Conservation (phyloP, 2,329 filamentous ascomycete species). For the Trichoderma sp. region DNA sequence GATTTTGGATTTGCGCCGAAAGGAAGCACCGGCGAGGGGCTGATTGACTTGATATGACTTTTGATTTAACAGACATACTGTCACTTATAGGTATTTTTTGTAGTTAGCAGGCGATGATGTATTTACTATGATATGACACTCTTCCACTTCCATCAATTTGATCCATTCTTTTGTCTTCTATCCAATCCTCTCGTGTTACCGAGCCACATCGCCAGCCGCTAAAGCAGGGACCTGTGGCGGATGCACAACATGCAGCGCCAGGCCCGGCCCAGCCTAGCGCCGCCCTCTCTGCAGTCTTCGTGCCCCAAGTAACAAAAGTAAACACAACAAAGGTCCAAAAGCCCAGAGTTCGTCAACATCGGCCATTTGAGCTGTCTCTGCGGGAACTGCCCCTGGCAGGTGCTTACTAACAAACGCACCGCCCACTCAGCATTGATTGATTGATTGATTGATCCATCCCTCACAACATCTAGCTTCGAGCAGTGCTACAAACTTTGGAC, state of each 20-base stretch:
- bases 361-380: constrained; percentile 16
- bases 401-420: constrained; percentile 5
- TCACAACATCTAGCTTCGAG: neutral
- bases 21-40: constrained; percentile 14
- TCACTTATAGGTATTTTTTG: neutral
- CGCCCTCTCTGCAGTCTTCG: neutral
- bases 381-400: constrained; percentile 1
- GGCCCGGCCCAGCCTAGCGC: constrained; percentile 8
- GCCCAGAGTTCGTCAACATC: constrained; percentile 6
- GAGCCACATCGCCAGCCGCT: neutral
- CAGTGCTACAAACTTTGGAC: neutral
- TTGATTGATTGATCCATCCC: too few relatives aligned
- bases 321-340: constrained; percentile 24
- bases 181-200: too few relatives aligned
- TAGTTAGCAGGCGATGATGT: neutral
- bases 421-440: neutral
- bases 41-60: neutral
- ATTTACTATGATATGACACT: neutral
- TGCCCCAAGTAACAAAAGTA: constrained; percentile 21
- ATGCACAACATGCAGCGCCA: constrained; percentile 2
- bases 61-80: neutral
- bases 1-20: constrained; percentile 61
- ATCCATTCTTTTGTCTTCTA: too few relatives aligned
- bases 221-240: neutral
- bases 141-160: neutral